These are phyloP conservation scores for Penicillium silybi DNA, from an alignment of 495 filamentous ascomycete species.

Conservation along the genomic window DNA sequence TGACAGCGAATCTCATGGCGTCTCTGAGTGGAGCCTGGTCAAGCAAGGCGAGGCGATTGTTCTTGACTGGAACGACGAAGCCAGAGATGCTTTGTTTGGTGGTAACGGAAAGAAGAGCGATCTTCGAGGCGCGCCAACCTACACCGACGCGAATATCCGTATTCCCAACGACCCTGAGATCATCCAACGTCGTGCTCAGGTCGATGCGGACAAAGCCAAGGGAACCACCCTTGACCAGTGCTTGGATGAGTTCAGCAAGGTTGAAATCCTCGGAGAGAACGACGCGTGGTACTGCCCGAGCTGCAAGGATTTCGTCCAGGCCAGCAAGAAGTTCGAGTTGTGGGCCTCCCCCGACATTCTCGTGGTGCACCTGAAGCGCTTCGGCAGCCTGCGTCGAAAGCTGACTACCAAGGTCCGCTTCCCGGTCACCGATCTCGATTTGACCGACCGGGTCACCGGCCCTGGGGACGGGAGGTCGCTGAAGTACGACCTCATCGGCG, in stretches of 20 bases:
- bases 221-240: slow-evolving; percentile 88
- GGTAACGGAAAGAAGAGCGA: slow-evolving; percentile 30
- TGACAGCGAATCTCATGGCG: slow-evolving; percentile 2
- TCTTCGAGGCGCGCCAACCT: slow-evolving; percentile 36
- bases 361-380: slow-evolving; percentile 91
- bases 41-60: slow-evolving; percentile 76
- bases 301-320: slow-evolving; percentile 88
- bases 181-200: slow-evolving; percentile 52
- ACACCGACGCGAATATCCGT: slow-evolving; percentile 50
- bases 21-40: slow-evolving; percentile 52
- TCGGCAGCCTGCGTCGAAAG: slow-evolving; percentile 68
- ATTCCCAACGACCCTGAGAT: slow-evolving; percentile 64
- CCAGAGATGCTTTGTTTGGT: slow-evolving; percentile 66
- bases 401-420: slow-evolving; percentile 89
- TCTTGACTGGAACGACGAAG: slow-evolving; percentile 72
- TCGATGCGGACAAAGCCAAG: slow-evolving; percentile 58
- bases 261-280: slow-evolving; percentile 86
- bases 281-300: slow-evolving; percentile 96
- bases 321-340: slow-evolving; percentile 92
- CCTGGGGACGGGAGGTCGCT: slow-evolving; percentile 72
- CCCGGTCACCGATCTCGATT: slow-evolving; percentile 80
- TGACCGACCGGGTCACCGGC: slow-evolving; percentile 71
- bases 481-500: slow-evolving; percentile 88
- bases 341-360: slow-evolving; percentile 96
- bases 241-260: slow-evolving; percentile 84